A percentile compares a stretch with the other conserved stretches of the same genome.
These are phyloP conservation scores for Sextonia rubra DNA, from an alignment of 164 flowering plant genomes.

Conservation along the genomic window DNA sequence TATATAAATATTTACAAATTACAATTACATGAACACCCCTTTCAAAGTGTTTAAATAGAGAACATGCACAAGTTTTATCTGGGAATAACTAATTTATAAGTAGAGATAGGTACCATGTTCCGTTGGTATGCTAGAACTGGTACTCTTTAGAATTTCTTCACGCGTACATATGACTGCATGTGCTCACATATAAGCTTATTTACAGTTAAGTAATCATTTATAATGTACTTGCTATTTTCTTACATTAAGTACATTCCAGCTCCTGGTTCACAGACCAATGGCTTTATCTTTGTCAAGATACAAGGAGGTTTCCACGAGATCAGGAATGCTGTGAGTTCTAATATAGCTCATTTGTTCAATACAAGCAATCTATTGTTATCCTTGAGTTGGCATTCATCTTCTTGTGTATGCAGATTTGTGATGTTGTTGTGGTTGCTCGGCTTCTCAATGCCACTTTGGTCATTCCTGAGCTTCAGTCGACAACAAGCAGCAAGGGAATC, in stretches of 20 bases:
- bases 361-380: neutral
- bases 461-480: conserved; percentile 86
- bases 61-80: no score
- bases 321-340: conserved; percentile 60
- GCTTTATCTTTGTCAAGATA: conserved; percentile 77
- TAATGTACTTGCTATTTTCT: neutral
- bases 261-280: conserved; percentile 51
- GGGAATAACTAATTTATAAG: no score
- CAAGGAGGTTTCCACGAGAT: conserved; percentile 97
- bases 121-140: no score
- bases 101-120: no score
- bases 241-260: conserved; percentile 36
- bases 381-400: neutral
- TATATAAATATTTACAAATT: no score
- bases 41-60: no score
- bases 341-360: neutral
- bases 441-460: conserved; percentile 91
- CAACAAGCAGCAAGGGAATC: conserved; percentile 95
- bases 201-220: neutral
- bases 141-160: no score
- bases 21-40: no score
- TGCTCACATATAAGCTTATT: no score
- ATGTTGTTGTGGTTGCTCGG: conserved; percentile 80
- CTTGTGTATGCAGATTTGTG: conserved; percentile 59
- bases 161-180: no score